These are phyloP conservation scores for Talaromyces trachyspermus DNA, from an alignment of 495 filamentous ascomycete species.

Conservation along the genomic window DNA sequence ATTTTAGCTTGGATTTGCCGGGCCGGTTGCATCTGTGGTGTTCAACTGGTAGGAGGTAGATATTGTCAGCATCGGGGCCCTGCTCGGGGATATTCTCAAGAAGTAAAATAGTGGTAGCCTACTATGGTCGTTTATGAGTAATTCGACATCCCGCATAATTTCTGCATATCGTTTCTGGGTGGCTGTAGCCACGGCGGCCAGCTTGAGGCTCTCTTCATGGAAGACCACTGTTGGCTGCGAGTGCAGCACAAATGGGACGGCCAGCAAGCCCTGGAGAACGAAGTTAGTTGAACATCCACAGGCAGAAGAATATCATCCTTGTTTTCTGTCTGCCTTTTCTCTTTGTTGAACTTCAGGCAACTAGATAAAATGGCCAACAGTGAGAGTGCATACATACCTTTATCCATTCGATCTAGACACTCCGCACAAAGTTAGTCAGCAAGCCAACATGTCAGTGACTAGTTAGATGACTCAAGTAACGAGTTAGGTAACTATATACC, in stretches of 20 bases:
- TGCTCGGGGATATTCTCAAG: no score
- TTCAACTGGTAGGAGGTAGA: slow-evolving; percentile 42
- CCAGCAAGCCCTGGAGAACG: slow-evolving; percentile 62
- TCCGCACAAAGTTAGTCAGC: slow-evolving; percentile 8
- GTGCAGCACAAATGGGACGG: slow-evolving; percentile 94
- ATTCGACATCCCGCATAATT: slow-evolving; percentile 90
- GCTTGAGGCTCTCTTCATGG: slow-evolving; percentile 38
- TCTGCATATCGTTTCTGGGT: slow-evolving; percentile 81
- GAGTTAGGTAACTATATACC: slow-evolving; percentile 47
- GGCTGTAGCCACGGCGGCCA: slow-evolving; percentile 49
- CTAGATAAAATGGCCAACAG: neutral
- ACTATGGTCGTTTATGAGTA: slow-evolving; percentile 90
- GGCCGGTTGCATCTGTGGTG: slow-evolving; percentile 55
- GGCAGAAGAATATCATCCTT: slow-evolving; percentile 8
- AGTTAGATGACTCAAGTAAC: neutral
- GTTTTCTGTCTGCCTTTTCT: no score
- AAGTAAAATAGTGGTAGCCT: slow-evolving; percentile 22
- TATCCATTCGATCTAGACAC: slow-evolving; percentile 62
- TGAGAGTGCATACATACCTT: slow-evolving; percentile 37
- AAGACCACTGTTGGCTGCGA: slow-evolving; percentile 86
- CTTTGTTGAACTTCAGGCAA: neutral
- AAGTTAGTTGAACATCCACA: neutral
- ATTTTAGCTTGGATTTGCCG: slow-evolving; percentile 79
- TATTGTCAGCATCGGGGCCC: neutral
- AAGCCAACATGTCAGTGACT: slow-evolving; percentile 9